phyloP scores from a whole-genome alignment of 2,329 filamentous ascomycete species.

The Salinomyces thailandicus region DNA sequence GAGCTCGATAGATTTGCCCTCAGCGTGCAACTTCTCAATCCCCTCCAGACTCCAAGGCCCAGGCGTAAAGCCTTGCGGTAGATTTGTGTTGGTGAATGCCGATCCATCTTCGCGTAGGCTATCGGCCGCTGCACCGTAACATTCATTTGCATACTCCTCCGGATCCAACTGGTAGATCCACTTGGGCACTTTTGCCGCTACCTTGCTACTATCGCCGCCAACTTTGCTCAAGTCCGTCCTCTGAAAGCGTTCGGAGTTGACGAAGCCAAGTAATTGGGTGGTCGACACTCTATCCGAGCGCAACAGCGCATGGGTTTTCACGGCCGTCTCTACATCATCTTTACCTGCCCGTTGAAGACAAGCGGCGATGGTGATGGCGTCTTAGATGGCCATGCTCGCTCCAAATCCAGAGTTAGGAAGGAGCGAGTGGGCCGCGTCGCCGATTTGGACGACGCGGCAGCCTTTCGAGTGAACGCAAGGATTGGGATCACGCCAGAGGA shows the following conservation, averaged over 20 bases:
- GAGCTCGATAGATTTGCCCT: slow-evolving; percentile 11
- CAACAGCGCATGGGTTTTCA: slow-evolving; percentile 26
- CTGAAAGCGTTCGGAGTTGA: slow-evolving; percentile 14
- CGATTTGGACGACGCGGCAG: slow-evolving; percentile 41
- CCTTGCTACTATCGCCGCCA: slow-evolving; percentile 10
- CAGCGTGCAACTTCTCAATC: slow-evolving; percentile 11
- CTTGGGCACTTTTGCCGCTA: slow-evolving; percentile 10
- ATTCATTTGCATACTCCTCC: slow-evolving; percentile 13
- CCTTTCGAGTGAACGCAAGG: slow-evolving; percentile 41
- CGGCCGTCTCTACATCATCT: slow-evolving; percentile 25
- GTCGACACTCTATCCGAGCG: slow-evolving; percentile 15
- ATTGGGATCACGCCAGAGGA: slow-evolving; percentile 44
- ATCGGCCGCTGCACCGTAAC: slow-evolving; percentile 9
- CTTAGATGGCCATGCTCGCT: slow-evolving; percentile 45
- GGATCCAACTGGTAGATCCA: slow-evolving; percentile 5
- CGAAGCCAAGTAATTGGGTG: slow-evolving; percentile 16
- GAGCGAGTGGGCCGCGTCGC: slow-evolving; percentile 46
- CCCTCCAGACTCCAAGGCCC: slow-evolving; percentile 12
- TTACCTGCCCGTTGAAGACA: slow-evolving; percentile 36
- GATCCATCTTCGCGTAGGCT: slow-evolving; percentile 6
- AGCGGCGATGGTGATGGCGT: slow-evolving; percentile 37
- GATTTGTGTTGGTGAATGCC: slow-evolving; percentile 14
- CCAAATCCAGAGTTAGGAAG: slow-evolving; percentile 45
- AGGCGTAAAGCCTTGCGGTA: slow-evolving; percentile 9
- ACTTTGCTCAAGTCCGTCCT: slow-evolving; percentile 12